A percentile compares a stretch with the other conserved stretches of the same genome.
Evolutionary conservation across 192 early-diverging fungal species (phyloP).

Genomic region (Coemansia guatemalensis): DNA sequence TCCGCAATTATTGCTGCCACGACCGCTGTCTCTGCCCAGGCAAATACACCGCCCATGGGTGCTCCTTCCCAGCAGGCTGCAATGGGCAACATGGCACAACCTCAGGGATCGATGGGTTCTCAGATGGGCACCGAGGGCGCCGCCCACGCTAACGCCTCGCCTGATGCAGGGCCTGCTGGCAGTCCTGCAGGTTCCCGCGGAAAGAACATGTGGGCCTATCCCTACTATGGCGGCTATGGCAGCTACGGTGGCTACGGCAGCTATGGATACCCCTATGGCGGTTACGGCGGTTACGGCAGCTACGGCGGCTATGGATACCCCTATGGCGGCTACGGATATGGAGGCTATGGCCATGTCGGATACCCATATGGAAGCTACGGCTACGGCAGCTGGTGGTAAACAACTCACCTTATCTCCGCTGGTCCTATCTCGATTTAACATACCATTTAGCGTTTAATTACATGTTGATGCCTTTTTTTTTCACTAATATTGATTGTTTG

Average conservation of each 20-base stretch:
- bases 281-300: slow-evolving; percentile 27
- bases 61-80: slow-evolving; percentile 23
- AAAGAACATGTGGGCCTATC: slow-evolving; percentile 54
- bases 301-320: slow-evolving; percentile 33
- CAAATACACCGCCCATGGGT: slow-evolving; percentile 25
- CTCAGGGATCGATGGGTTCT: slow-evolving; percentile 16
- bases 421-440: not conserved
- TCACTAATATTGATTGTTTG: not conserved
- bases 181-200: slow-evolving; percentile 46
- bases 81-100: slow-evolving; percentile 22
- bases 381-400: slow-evolving; percentile 24
- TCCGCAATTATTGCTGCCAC: slow-evolving; percentile 30
- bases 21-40: slow-evolving; percentile 37
- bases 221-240: slow-evolving; percentile 36
- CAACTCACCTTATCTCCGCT: too few species aligned
- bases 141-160: slow-evolving; percentile 17
- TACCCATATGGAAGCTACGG: slow-evolving; percentile 13
- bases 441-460: not conserved
- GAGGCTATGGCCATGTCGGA: slow-evolving; percentile 15
- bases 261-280: slow-evolving; percentile 25
- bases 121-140: slow-evolving; percentile 34
- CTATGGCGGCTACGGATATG: slow-evolving; percentile 28
- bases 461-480: not conserved
- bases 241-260: slow-evolving; percentile 28
- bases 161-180: slow-evolving; percentile 45